Base-by-base conservation (phyloP, 805 yeast species). In the Candida cerambycidarum region DNA sequence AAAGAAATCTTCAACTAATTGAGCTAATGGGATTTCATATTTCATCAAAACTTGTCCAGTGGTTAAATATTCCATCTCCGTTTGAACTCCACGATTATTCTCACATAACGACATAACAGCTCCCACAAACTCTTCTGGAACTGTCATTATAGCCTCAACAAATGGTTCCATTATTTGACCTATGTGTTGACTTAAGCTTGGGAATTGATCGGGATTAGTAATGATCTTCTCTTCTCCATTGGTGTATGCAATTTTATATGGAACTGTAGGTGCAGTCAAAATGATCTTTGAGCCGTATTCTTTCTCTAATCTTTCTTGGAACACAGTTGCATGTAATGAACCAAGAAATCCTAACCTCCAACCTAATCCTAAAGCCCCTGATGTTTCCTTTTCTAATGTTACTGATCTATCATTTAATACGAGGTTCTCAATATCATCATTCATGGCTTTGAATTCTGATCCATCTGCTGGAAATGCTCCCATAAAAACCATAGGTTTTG, bases 391-490 rank as follows among this genome's bases (percentile, higher is more conserved):
- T 54, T 86, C 89, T 39, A 92, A 71, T 0, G 93, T 80, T 1
- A 93, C 98, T 1, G 96, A 84, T 54, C 97, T 78, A 58, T 92
- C 99, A 59, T 92, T 92, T 45, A 93, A 69, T 5, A 92, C 95
- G 50, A 92, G 71, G 56, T 89, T 89, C 54, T 84, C 87, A 63
- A 92, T 80, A 59, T 89, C 84, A 54, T 93, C 98, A 57, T 93
- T 95, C 71, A 92, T 74, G 19, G 78, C 83, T 47, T 86, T 85
- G 61, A 92, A 92, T 55, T 92, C 96, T 0, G 84, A 76, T 4
- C 96, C 96, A 56, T 92, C 96, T 0, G 97, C 93, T 0, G 99
- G 98, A 54, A 89, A 92, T 0, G 98, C 99, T 11, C 98, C 98
- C 38, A 92, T 95, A 61, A 92, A 93, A 7, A 92, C 98, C 98